Percentiles rank a stretch among this genome's conserved stretches.
These are phyloP conservation scores for Copromyces sp. DNA, from an alignment of 495 filamentous ascomycete species.

Conservation along the genomic window DNA sequence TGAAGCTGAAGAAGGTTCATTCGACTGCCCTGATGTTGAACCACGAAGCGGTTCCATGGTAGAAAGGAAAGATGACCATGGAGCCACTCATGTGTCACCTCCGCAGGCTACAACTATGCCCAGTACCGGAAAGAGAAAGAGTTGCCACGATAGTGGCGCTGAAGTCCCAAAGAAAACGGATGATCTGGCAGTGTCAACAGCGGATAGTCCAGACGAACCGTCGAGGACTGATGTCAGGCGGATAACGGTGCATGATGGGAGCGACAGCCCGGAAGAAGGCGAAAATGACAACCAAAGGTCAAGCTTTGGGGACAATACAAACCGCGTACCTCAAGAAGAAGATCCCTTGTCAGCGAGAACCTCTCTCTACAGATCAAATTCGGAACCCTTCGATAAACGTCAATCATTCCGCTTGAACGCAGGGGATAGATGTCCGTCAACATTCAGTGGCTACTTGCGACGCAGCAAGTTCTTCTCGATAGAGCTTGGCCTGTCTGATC, in stretches of 20 bases:
- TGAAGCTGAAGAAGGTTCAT: background rate
- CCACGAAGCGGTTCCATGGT: background rate
- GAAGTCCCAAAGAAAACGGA: background rate
- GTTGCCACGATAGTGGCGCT: background rate
- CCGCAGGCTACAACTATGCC: background rate
- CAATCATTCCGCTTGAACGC: conserved; percentile 1
- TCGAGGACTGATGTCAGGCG: background rate
- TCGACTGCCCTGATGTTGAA: background rate
- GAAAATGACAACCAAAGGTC: background rate
- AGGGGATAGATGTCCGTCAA: conserved; percentile 1
- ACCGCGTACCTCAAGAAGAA: background rate
- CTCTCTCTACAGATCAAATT: background rate
- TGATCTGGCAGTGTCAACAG: background rate
- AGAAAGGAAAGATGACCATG: background rate
- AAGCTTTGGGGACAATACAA: background rate
- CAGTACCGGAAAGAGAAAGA: background rate
- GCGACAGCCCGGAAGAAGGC: background rate
- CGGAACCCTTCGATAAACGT: background rate
- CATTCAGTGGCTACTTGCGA: background rate
- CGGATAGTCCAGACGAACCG: background rate
- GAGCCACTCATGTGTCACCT: background rate
- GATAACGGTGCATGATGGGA: background rate
- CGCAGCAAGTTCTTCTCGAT: conserved; percentile 14
- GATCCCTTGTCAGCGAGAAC: background rate
- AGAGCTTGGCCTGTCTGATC: conserved; percentile 15